Base-by-base conservation (phyloP, 495 filamentous ascomycete genomes). In the Talaromyces wortmannii region DNA sequence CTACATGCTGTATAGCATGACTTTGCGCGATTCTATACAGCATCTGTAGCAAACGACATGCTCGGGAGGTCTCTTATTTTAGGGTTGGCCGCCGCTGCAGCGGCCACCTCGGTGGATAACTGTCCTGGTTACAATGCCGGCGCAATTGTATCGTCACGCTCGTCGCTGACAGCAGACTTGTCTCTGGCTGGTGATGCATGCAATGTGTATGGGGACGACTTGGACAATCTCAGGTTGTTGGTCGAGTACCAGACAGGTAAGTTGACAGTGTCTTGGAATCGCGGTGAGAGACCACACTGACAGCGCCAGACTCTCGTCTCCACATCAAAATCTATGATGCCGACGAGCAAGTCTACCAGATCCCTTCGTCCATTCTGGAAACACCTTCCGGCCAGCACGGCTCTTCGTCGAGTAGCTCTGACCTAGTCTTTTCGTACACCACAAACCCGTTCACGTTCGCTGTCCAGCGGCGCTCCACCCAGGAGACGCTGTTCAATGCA, bases 241-340 rank as follows among this genome's bases (percentile, higher is more conserved):
- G 75, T 82, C 5, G 70, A 81, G 55, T 78, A 78, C 55, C 79
- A 82, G 57, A 67, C 74, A 40, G 36, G 36, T 40, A 40, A 40
- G 23, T 23, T 23, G 23, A 23, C 2, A 23, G 23, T 1, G 23
- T 4, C 1, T 23, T 23, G 23, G 23, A 23, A 23, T 23, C 23
- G 1, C 23, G 23, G 80, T 16, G 7, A 32, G 33, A 36, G 12
- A 29, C 12, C 7, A 51, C 30, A 31, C 8, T 59, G 2, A 23
- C 29, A 32, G 23, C 18, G 33, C 7, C 43, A 91, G 88, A 87
- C 42, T 76, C 79, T 31, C 86, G 90, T 16, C 82, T 94, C 7
- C 90, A 94, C 67, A 85, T 94, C 58, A 83, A 87, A 63, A 92
- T 95, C 54, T 81, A 87, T 55, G 90, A 95, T 68, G 72, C 80